Conservation (phyloP, 768 basidiomycete species). For the Lanmaoa pseudosensibilis region DNA sequence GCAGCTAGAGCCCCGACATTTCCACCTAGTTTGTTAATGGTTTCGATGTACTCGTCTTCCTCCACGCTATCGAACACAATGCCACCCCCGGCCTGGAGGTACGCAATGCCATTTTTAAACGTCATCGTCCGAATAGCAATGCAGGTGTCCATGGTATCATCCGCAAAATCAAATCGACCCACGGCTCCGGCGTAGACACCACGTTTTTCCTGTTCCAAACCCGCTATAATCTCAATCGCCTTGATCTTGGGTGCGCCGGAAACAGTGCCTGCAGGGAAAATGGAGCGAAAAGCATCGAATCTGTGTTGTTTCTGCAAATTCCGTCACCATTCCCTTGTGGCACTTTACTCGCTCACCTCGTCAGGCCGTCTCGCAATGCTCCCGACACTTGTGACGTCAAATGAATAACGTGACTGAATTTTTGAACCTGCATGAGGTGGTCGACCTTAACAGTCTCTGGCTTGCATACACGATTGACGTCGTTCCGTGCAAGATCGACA, state of each 20-base stretch:
- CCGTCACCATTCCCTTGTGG: not conserved
- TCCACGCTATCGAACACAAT: conserved; percentile 97
- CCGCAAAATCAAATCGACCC: conserved; percentile 95
- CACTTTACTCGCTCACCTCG: conserved; percentile 52
- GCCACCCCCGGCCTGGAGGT: conserved; percentile 95
- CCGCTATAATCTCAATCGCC: conserved; percentile 89
- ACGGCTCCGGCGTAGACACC: conserved; percentile 98
- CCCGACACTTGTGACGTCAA: conserved; percentile 95
- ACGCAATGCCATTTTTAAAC: conserved; percentile 89
- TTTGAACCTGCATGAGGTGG: conserved; percentile 88
- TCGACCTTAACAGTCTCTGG: conserved; percentile 96
- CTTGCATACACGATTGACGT: conserved; percentile 96
- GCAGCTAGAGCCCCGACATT: conserved; percentile 83
- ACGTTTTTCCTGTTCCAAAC: conserved; percentile 83
- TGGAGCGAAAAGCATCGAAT: conserved; percentile 98
- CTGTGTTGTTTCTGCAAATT: conserved; percentile 39
- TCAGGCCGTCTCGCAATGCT: conserved; percentile 73
- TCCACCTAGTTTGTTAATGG: conserved; percentile 88
- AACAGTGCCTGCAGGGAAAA: conserved; percentile 98
- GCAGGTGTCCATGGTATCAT: conserved; percentile 96
- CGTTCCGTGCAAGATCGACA: conserved; percentile 95
- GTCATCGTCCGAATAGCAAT: conserved; percentile 98
- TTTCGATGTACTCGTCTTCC: conserved; percentile 96
- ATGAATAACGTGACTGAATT: conserved; percentile 98
- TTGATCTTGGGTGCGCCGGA: conserved; percentile 99